Conservation (phyloP, 192 early-diverging fungal genomes). For the Radiomyces spectabilis region DNA sequence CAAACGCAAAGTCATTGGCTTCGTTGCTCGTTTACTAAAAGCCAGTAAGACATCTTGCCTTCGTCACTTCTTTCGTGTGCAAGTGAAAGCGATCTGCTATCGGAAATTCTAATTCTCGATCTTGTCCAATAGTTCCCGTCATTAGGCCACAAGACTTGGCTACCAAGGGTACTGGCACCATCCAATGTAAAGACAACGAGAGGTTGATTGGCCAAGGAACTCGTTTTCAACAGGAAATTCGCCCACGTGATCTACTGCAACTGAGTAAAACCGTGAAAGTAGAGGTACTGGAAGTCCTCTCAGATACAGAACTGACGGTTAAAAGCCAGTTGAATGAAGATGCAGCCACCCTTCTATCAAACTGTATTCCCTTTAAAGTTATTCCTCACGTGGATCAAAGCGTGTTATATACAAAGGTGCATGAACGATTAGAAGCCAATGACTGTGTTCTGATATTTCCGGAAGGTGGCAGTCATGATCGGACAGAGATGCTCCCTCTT, state of each 20-base stretch:
- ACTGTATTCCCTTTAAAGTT: slow-evolving; percentile 48
- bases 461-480: slow-evolving; percentile 95
- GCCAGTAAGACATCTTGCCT: too few species aligned
- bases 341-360: slow-evolving; percentile 48
- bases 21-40: slow-evolving; percentile 62
- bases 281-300: slow-evolving; percentile 65
- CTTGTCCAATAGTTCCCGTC: slow-evolving; percentile 69
- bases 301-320: slow-evolving; percentile 69
- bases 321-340: slow-evolving; percentile 61
- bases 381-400: slow-evolving; percentile 85
- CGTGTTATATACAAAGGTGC: slow-evolving; percentile 76
- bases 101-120: too few species aligned
- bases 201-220: slow-evolving; percentile 54
- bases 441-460: slow-evolving; percentile 95
- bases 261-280: slow-evolving; percentile 34
- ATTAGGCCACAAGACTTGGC: slow-evolving; percentile 86
- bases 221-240: slow-evolving; percentile 54
- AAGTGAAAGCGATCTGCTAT: too few species aligned
- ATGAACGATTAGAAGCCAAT: slow-evolving; percentile 59
- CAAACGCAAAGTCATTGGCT: slow-evolving; percentile 75
- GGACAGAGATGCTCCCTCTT: slow-evolving; percentile 87
- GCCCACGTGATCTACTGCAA: slow-evolving; percentile 49
- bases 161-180: slow-evolving; percentile 50
- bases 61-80: too few species aligned
- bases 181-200: slow-evolving; percentile 48